Conservation (phyloP, 129 eudicot species). For the Helianthus annuus region HanXRQr2.0-SUNRISE NC_035447.2:146288105-146288604, state of each 20-base stretch:
- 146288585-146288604: conserved; percentile 12
- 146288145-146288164: too few species aligned
- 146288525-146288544: conserved; percentile 80
- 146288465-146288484: conserved; percentile 61
- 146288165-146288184: too few species aligned
- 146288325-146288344: neutral
- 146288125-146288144: too few species aligned
- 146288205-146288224: too few species aligned
- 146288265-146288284: too few species aligned
- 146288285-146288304: neutral
- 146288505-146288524: conserved; percentile 63
- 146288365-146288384: conserved; percentile 26
- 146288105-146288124: too few species aligned
- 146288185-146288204: too few species aligned
- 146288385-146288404: conserved; percentile 58
- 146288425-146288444: conserved; percentile 43
- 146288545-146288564: conserved; percentile 49
- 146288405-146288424: conserved; percentile 65
- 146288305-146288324: neutral
- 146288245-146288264: too few species aligned
- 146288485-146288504: conserved; percentile 51
- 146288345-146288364: conserved; percentile 17
- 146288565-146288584: conserved; percentile 41
- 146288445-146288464: conserved; percentile 44
- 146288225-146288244: too few species aligned